Base-by-base conservation (phyloP, 129 eudicot genomes). In the Kitagawia praeruptora region DNA sequence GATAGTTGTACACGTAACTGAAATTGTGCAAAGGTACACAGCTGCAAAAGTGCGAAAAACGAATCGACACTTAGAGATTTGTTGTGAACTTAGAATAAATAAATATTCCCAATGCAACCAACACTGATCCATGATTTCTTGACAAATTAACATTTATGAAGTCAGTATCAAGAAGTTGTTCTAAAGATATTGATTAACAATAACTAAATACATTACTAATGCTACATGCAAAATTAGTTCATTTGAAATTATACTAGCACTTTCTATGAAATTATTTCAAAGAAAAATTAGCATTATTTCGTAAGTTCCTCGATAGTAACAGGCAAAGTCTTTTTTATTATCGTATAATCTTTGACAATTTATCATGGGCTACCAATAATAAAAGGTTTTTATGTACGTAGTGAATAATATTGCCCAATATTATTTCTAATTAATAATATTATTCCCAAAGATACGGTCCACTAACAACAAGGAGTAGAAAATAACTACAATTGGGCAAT, bases 21-120 rank as follows among this genome's bases (percentile, higher is more conserved):
- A 89, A 86, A 72, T 84, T 81, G 78, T 86, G 83, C 78, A 88
- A 72, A 18, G 92, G 92, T 73, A 88, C 87, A 75, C 92, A 88
- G 58, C 92, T 88, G 89, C 54, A 82, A 70, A 70, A 27, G 37
- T 58, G 67, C n/a, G 8, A 82, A 77, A 75, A 85, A 44, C n/a
- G 34, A 81, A 58, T 34, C 67, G 25, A 58, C 63, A 27, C 11
- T 70, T n/a, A 31, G n/a, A 74, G 51, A 19, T 25, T 6, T 49
- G 0, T 75, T 31, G 69, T 16, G 42, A 27, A 31, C 66, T 5
- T 45, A 10, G 1, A 11, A 19, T 4, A 64, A 13, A 28, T 27
- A 64, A 27, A 31, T 64, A 27, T 25, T 11, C 28, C 40, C 8
- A 64, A 27, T 31, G 5, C 10, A 66, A 66, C 21, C 72, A n/a